Evolutionary conservation across 2,329 filamentous ascomycete species (phyloP).

Genomic region (Shiraia bambusicola): DNA sequence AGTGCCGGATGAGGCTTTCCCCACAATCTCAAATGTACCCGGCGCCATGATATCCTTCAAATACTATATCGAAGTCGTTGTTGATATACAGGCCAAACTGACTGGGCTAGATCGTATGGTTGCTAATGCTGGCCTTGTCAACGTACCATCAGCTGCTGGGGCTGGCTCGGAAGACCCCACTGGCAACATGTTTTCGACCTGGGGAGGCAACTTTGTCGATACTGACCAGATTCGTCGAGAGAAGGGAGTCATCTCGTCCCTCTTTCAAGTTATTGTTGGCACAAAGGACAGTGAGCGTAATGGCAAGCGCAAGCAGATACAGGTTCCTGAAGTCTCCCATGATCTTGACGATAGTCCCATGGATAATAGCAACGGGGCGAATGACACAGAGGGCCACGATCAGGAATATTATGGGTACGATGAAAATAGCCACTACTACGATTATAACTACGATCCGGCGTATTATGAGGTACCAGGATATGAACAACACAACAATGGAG

Average conservation of each 20-base stretch:
- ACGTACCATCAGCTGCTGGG: constrained; percentile 44
- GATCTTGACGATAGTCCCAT: constrained; percentile 26
- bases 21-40: constrained; percentile 85
- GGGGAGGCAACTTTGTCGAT: constrained; percentile 74
- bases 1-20: constrained; percentile 87
- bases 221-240: constrained; percentile 83
- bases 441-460: constrained; percentile 35
- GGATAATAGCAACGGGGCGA: constrained; percentile 14
- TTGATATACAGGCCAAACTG: constrained; percentile 87
- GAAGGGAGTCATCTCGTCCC: constrained; percentile 85
- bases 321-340: constrained; percentile 14
- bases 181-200: constrained; percentile 54
- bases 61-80: constrained; percentile 89
- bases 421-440: constrained; percentile 35
- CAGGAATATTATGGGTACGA: constrained; percentile 36
- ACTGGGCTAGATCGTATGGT: constrained; percentile 70
- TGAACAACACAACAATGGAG: constrained; percentile 27
- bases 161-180: constrained; percentile 46
- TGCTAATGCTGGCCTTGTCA: constrained; percentile 57
- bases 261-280: constrained; percentile 85
- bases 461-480: constrained; percentile 36
- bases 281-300: constrained; percentile 71
- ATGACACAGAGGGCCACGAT: constrained; percentile 23
- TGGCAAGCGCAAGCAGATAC: constrained; percentile 47
- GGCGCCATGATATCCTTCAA: constrained; percentile 94